A percentile compares a stretch with the other conserved stretches of the same genome.
Conservation (phyloP, 139 green algal species). For the Chlamydomonas urium region DNA sequence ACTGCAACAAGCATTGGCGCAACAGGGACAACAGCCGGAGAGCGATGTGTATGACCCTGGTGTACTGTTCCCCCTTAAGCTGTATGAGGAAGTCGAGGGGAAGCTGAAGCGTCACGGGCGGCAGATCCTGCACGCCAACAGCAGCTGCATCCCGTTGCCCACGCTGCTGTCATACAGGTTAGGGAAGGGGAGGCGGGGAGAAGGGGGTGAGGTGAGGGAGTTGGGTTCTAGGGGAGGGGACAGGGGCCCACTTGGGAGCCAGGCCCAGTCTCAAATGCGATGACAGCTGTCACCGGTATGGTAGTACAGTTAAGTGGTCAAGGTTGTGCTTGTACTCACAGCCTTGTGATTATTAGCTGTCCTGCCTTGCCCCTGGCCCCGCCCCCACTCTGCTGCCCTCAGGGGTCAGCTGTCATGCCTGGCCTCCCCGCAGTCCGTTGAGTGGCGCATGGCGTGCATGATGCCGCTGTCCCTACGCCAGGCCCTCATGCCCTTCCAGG, state of each 20-base stretch:
- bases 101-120: conserved; percentile 20
- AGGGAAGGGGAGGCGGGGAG: too few relatives aligned
- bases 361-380: too few relatives aligned
- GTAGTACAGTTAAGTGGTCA: too few relatives aligned
- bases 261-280: too few relatives aligned
- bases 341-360: too few relatives aligned
- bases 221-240: too few relatives aligned
- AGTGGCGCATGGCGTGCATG: conserved; percentile 21
- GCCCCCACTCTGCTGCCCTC: background rate
- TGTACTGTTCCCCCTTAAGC: conserved; percentile 26
- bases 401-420: conserved; percentile 1
- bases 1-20: too few relatives aligned
- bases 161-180: conserved; percentile 33
- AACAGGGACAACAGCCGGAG: background rate
- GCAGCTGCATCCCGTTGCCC: conserved; percentile 20
- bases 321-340: too few relatives aligned
- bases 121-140: conserved; percentile 26
- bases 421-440: conserved; percentile 33
- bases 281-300: too few relatives aligned
- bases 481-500: conserved; percentile 63
- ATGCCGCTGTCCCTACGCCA: conserved; percentile 51
- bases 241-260: too few relatives aligned
- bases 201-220: too few relatives aligned
- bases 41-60: background rate
- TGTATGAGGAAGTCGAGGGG: conserved; percentile 35